Base-by-base conservation (phyloP, 495 filamentous ascomycete species). In the Penicillium samsonianum region DNA sequence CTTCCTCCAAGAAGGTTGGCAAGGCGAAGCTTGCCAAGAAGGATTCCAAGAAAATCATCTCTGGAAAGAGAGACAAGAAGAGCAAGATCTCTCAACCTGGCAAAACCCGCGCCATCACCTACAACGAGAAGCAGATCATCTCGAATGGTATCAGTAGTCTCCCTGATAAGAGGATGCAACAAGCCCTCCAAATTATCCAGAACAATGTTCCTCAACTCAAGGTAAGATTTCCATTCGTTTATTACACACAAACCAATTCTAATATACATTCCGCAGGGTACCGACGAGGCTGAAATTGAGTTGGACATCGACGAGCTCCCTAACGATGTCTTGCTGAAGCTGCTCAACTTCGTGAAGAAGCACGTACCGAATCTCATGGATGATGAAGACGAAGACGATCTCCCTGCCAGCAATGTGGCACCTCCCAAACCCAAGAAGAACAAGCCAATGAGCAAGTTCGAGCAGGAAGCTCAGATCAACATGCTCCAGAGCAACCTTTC, bases 391-490 rank as follows among this genome's bases (percentile, higher is more conserved):
- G 77, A 80, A 31, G 72, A 78, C 4, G 52, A 79, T 65, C n/a
- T 62, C 65, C 59, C 74, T 48, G 59, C 75, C 25, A 81, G 78
- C 58, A 67, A 73, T 22, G 73, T 81, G 16, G 76, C 84, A 0
- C 68, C 82, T 14, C 71, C 82, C 8, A 90, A 90, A 73, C 82
- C 88, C 16, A 96, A 96, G 79, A 98, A 98, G 82, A 96, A 98
- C 76, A 98, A 97, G 80, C 94, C 94, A 0, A 98, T 98, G 94
- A 93, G 88, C 78, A 93, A 92, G 72, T 78, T 75, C 20, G 93
- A 98, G 73, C 94, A 98, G 73, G 92, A 97, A 67, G 84, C 87
- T 9, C 88, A 87, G 62, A 96, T 98, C 67, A 82, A 85, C 50
- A 82, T 89, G 72, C 84, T 98, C 17, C 80, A 87, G 68, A 83